Percentiles rank a stretch among this genome's conserved stretches.
These are phyloP conservation scores for Macrolepiota fuliginosa DNA, from an alignment of 768 basidiomycete genomes.

Conservation along the genomic window DNA sequence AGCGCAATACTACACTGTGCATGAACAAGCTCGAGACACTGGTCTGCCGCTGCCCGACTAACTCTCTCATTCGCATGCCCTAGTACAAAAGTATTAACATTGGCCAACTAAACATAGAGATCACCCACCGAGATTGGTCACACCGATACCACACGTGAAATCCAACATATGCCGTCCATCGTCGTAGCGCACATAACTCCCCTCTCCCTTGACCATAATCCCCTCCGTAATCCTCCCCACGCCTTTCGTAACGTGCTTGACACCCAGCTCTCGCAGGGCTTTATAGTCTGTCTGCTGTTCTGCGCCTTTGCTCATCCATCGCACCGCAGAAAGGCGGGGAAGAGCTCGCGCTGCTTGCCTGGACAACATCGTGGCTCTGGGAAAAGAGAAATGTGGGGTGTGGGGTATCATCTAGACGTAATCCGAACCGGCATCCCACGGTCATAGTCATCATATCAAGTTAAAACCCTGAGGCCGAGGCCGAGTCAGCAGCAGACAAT, in stretches of 20 bases:
- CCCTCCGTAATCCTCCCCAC: constrained; percentile 47
- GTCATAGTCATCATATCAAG: too few species aligned
- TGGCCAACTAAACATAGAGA: neutral
- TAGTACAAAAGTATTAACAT: constrained; percentile 24
- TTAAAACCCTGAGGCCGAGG: too few species aligned
- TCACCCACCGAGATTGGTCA: constrained; percentile 72
- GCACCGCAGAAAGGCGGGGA: neutral
- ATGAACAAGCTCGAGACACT: constrained; percentile 79
- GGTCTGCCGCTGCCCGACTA: constrained; percentile 85
- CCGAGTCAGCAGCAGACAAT: too few species aligned
- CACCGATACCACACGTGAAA: constrained; percentile 87
- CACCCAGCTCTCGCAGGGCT: constrained; percentile 37
- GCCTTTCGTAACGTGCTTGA: constrained; percentile 45
- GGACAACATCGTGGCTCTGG: neutral
- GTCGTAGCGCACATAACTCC: constrained; percentile 69
- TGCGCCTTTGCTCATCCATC: neutral
- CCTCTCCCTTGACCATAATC: constrained; percentile 64
- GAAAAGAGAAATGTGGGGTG: neutral
- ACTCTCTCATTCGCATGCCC: constrained; percentile 88
- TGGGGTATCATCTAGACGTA: too few species aligned
- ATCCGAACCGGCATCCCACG: too few species aligned
- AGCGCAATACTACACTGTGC: constrained; percentile 87
- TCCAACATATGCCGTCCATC: constrained; percentile 78
- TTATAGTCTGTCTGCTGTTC: constrained; percentile 9
- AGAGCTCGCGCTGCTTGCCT: neutral